These are phyloP conservation scores for Microcyclospora tardicrescens DNA, from an alignment of 2,329 filamentous ascomycete genomes.

Conservation along the genomic window DNA sequence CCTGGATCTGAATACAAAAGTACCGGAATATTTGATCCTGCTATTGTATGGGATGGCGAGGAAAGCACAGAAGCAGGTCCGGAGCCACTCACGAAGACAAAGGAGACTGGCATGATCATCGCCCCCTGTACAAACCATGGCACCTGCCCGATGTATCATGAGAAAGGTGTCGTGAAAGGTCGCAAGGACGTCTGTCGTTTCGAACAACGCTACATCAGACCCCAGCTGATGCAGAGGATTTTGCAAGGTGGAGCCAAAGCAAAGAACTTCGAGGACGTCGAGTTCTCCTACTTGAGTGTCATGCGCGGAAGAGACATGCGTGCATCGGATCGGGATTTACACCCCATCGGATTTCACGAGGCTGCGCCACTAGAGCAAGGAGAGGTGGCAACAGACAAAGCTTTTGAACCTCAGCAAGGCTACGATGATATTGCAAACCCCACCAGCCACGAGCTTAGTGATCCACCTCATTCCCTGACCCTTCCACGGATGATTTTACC, in stretches of 20 bases:
- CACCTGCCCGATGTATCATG: slow-evolving; percentile 73
- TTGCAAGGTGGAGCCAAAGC: slow-evolving; percentile 44
- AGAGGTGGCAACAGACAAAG: slow-evolving; percentile 44
- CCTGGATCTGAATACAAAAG: slow-evolving; percentile 36
- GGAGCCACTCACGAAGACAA: slow-evolving; percentile 17
- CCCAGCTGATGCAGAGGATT: slow-evolving; percentile 66
- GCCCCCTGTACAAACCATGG: slow-evolving; percentile 72
- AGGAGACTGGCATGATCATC: slow-evolving; percentile 51
- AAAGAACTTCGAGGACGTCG: slow-evolving; percentile 77
- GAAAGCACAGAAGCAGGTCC: not conserved
- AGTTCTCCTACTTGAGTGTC: slow-evolving; percentile 80
- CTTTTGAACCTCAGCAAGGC: slow-evolving; percentile 47
- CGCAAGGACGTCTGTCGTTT: slow-evolving; percentile 90
- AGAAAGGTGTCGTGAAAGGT: slow-evolving; percentile 54
- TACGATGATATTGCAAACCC: slow-evolving; percentile 34
- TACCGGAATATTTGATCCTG: slow-evolving; percentile 11
- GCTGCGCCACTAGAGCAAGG: slow-evolving; percentile 2
- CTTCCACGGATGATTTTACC: slow-evolving; percentile 68
- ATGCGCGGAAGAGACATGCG: slow-evolving; percentile 59
- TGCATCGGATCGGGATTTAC: slow-evolving; percentile 6
- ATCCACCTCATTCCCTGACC: slow-evolving; percentile 38
- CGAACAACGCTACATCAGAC: slow-evolving; percentile 74
- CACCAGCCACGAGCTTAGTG: not conserved
- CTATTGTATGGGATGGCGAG: slow-evolving; percentile 9
- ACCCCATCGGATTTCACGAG: not conserved